These are phyloP conservation scores for Lactarius pseudohatsudake DNA, from an alignment of 768 basidiomycete species.

Conservation along the genomic window DNA sequence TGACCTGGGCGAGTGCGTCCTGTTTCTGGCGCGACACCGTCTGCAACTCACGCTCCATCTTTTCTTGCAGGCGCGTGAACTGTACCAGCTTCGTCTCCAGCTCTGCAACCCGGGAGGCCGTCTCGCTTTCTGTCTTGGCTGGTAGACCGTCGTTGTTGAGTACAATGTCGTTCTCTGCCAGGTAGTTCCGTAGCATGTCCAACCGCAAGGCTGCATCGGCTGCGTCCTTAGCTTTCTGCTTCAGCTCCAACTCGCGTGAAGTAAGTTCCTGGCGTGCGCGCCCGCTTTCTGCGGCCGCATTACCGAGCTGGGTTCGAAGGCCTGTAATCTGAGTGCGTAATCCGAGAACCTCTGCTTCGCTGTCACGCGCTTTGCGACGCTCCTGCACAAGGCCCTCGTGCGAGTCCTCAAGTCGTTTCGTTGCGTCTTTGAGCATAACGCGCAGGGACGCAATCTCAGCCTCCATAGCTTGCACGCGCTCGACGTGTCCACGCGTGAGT, in stretches of 20 bases:
- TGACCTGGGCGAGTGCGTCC: constrained; percentile 72
- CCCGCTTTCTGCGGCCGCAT: constrained; percentile 65
- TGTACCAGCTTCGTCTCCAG: constrained; percentile 80
- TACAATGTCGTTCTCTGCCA: constrained; percentile 84
- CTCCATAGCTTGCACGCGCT: constrained; percentile 80
- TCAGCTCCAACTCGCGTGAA: constrained; percentile 62
- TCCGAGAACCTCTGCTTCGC: constrained; percentile 60
- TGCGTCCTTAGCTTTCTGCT: constrained; percentile 61
- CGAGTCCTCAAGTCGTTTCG: constrained; percentile 66
- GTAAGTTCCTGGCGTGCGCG: constrained; percentile 67
- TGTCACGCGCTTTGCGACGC: constrained; percentile 59
- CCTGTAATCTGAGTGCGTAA: constrained; percentile 73
- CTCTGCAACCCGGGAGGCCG: constrained; percentile 57
- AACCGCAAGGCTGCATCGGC: constrained; percentile 72
- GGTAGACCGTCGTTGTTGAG: constrained; percentile 71
- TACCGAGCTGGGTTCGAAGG: constrained; percentile 71
- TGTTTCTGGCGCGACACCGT: constrained; percentile 63
- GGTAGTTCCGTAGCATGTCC: constrained; percentile 77
- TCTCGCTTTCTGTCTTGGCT: constrained; percentile 40
- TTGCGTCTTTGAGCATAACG: constrained; percentile 75
- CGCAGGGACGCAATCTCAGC: constrained; percentile 73
- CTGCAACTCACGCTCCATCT: constrained; percentile 72
- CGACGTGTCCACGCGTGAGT: constrained; percentile 68
- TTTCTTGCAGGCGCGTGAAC: constrained; percentile 67
- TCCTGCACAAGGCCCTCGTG: constrained; percentile 67